Evolutionary conservation across 306 rosid genomes (phyloP), one percentile per base, ranked within the genome.

Genomic region (Astragalus membranaceus): DNA sequence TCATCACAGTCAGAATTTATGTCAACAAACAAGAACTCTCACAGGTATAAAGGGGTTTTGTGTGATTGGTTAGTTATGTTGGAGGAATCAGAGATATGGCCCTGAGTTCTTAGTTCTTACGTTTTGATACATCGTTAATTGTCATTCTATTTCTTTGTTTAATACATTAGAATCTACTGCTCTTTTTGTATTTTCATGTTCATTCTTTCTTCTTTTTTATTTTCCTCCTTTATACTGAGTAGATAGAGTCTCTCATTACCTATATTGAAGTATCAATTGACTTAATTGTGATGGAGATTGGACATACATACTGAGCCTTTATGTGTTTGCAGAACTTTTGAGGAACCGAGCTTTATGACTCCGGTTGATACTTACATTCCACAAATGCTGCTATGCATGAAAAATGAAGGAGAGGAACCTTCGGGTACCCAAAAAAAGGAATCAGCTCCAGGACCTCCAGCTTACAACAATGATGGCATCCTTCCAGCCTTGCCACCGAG

Each of bases 401-500:
- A 57, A 6, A 60, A 53, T 69, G 80, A 77, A 64, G 70, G 55
- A 7, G 82, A 67, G 66, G 62, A 13, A 70, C 72, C 84, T 79
- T 65, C 84, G 11, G 74, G 56, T 17, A 64, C 71, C 55, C 82
- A 63, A 72, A 78, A 67, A 77, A 82, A 46, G 66, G 77, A 75
- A 67, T 73, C 46, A 26, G 5, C 49, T 49, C 78, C 80, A 8
- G 29, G 13, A 32, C 8, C 53, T 49, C 78, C 80, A 8, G 29
- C 12, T 70, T 78, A 41, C 35, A 77, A 82, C 33, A 57, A 79
- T 29, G 87, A 84, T 44, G 74, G 73, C 73, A 32, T 72, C 46
- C 69, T 81, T 77, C 83, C 85, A 39, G 79, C 85, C 69, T 81
- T 90, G 68, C 97, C 96, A 64, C 97, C 95, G 73, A 87, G 95